Evolutionary conservation across 2,329 filamentous ascomycete genomes (phyloP).

Genomic region (Cercospora nicotianae): DNA sequence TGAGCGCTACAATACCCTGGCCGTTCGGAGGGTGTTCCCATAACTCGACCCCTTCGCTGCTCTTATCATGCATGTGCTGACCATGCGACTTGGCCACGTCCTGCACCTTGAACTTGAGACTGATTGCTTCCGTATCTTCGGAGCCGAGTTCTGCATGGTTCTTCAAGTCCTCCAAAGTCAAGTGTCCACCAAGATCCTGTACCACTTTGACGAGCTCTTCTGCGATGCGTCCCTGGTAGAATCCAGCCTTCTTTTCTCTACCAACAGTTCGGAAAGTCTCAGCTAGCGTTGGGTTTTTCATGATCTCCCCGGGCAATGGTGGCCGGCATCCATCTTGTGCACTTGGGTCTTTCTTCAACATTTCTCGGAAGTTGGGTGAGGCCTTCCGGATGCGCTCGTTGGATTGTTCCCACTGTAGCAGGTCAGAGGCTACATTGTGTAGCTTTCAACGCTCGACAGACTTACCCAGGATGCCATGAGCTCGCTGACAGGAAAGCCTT

Average conservation of each 20-base stretch:
- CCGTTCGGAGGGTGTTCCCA: constrained; percentile 98
- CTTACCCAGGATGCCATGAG: constrained; percentile 68
- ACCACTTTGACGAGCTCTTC: constrained; percentile 78
- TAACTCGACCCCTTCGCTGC: constrained; percentile 67
- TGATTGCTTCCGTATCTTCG: constrained; percentile 82
- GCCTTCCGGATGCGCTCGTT: constrained; percentile 67
- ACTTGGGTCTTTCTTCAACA: constrained; percentile 75
- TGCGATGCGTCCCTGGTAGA: constrained; percentile 83
- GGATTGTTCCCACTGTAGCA: constrained; percentile 65
- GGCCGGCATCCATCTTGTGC: constrained; percentile 70
- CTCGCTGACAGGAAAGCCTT: constrained; percentile 87
- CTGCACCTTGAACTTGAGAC: constrained; percentile 56
- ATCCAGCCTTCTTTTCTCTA: constrained; percentile 80
- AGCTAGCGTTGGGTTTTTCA: constrained; percentile 80
- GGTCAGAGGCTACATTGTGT: background rate
- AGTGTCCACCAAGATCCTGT: constrained; percentile 70
- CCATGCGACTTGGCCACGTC: constrained; percentile 58
- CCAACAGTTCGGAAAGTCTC: constrained; percentile 78
- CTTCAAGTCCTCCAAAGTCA: constrained; percentile 77
- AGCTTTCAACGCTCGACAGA: constrained; percentile 23
- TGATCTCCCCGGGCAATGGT: constrained; percentile 78
- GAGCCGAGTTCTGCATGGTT: constrained; percentile 72
- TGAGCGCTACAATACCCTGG: constrained; percentile 90
- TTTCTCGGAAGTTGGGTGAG: constrained; percentile 82
- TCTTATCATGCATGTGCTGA: constrained; percentile 46